Evolutionary conservation across 2,329 filamentous ascomycete genomes (phyloP), one percentile per base, ranked within the genome.

Genomic region (Camillea tinctor): DNA sequence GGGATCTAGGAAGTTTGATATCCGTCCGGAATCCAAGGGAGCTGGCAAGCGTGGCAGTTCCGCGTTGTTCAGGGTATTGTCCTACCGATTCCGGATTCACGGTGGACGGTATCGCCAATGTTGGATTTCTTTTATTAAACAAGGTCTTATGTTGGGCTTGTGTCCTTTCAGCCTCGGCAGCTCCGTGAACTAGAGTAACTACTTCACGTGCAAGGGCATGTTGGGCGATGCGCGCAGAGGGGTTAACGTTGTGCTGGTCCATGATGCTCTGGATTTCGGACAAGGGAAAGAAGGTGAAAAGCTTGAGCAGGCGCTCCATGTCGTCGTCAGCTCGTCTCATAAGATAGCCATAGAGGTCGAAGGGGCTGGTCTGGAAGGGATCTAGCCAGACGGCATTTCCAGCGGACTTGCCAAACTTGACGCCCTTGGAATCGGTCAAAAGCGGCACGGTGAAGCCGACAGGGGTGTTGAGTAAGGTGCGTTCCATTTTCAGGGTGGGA

Each of bases 331-430:
- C 81, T 0, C 90, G 88, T 55, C 92, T 86, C 64, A 97, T 81
- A 69, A 98, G 95, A 79, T 94, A 97, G 73, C 93, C 81, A 73
- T 98, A 98, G 1, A 98, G 81, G 60, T 98, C 92, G 70, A 94
- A 97, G 0, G 88, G 80, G 26, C 84, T 88, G 1, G 94, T 96
- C 84, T 92, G 85, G 68, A 89, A 87, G 56, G 83, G 81, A 73
- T 97, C 92, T 2, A 99, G 84, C 95, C 95, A 99, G 40, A 99
- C 77, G 2, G 94, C 93, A 73, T 98, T 98, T 23, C 93, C 94
- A 1, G 92, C 90, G 64, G 89, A 96, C 79, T 99, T 99, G 55
- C 95, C 95, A 68, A 98, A 93, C 75, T 99, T 99, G 72, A 86
- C 87, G 19, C 95, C 95, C 0, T 90, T 85, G 1, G 91, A 82